These are phyloP conservation scores for Yamadazyma mexicana DNA, from an alignment of 1,139 yeast species.

Conservation along the genomic window DNA sequence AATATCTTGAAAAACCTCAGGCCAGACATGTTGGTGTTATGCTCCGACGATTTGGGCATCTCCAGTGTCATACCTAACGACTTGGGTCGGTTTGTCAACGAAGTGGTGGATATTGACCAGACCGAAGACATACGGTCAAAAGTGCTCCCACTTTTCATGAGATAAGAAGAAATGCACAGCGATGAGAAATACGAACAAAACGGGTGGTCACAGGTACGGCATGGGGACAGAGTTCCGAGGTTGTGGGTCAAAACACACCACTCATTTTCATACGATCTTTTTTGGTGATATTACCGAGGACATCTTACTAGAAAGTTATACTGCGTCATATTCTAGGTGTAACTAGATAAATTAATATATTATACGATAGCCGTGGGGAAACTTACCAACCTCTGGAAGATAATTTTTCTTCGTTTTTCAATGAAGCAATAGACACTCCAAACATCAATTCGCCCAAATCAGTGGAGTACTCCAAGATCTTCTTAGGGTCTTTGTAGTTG, in stretches of 20 bases:
- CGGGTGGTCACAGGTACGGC: neutral
- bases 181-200: neutral
- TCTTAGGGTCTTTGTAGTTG: constrained; percentile 63
- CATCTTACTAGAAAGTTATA: too few relatives aligned
- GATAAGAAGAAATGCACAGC: constrained; percentile 3
- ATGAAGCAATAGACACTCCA: constrained; percentile 58
- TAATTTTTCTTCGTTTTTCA: constrained; percentile 48
- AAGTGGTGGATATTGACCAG: constrained; percentile 29
- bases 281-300: too few relatives aligned
- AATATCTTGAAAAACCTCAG: constrained; percentile 41
- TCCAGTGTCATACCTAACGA: constrained; percentile 33
- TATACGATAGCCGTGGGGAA: too few relatives aligned
- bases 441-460: constrained; percentile 79
- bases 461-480: constrained; percentile 68
- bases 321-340: too few relatives aligned
- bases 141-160: constrained; percentile 14
- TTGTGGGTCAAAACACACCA: too few relatives aligned
- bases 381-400: constrained; percentile 55
- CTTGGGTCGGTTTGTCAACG: constrained; percentile 39
- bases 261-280: too few relatives aligned
- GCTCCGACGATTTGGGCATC: constrained; percentile 47
- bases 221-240: too few relatives aligned
- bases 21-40: constrained; percentile 44
- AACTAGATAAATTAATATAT: too few relatives aligned
- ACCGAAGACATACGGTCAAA: constrained; percentile 15